Percentiles rank a stretch among this genome's conserved stretches.
phyloP scores from a whole-genome alignment of 306 rosid species.

The Neltuma alba region DNA sequence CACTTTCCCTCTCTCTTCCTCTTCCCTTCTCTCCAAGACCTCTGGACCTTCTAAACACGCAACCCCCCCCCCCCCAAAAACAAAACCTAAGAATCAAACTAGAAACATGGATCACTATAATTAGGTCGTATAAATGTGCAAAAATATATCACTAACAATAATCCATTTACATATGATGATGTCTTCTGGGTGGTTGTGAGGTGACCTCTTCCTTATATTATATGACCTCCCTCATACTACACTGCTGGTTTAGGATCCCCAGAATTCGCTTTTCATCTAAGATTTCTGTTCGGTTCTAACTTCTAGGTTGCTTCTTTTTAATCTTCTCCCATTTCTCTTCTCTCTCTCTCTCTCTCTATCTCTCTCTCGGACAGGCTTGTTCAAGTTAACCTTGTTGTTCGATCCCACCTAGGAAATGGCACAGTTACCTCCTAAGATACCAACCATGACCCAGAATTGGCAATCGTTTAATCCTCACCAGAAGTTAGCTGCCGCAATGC shows the following conservation, averaged over 20 bases:
- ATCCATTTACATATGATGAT: neutral
- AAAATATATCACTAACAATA: neutral
- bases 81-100: conserved; percentile 6
- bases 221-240: neutral
- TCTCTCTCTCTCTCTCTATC: neutral
- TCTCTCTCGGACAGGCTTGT: neutral
- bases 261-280: conserved; percentile 29
- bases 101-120: neutral
- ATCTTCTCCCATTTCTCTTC: conserved; percentile 33
- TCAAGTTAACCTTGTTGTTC: conserved; percentile 19
- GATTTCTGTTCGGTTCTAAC: conserved; percentile 35
- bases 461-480: conserved; percentile 60
- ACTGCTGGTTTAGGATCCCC: neutral
- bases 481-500: conserved; percentile 30
- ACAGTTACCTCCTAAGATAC: conserved; percentile 94
- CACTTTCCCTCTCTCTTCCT: conserved; percentile 16
- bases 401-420: conserved; percentile 58
- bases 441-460: conserved; percentile 81
- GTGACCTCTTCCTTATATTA: neutral
- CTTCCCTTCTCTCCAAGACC: conserved; percentile 43
- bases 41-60: conserved; percentile 45
- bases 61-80: conserved; percentile 14
- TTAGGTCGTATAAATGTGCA: neutral
- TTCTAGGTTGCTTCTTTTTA: conserved; percentile 37
- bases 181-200: neutral